Conservation (phyloP, 768 basidiomycete species). For the Russula foetens region DNA sequence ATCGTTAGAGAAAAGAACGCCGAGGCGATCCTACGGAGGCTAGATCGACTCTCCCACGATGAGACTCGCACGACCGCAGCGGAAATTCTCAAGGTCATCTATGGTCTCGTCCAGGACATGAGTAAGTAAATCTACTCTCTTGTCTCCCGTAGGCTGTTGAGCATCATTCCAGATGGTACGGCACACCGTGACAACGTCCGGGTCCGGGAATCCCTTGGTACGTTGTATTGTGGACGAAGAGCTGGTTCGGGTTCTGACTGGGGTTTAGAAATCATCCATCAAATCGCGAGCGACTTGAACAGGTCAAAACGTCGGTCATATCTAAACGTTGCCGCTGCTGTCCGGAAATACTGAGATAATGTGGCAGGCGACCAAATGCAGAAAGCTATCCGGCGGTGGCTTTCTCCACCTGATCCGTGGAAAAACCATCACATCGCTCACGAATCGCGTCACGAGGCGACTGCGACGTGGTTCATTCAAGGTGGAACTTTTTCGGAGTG, state of each 20-base stretch:
- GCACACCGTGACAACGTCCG: neutral
- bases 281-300: neutral
- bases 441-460: neutral
- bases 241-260: neutral
- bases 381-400: neutral
- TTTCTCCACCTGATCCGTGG: neutral
- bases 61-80: neutral
- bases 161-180: neutral
- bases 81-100: neutral
- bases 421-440: neutral
- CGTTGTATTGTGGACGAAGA: neutral
- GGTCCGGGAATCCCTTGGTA: neutral
- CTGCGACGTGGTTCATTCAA: neutral
- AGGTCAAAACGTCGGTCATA: neutral
- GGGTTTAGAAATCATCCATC: neutral
- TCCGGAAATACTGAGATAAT: neutral
- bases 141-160: neutral
- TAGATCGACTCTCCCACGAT: neutral
- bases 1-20: neutral
- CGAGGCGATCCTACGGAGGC: neutral
- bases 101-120: neutral
- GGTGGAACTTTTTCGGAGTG: neutral
- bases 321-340: too few relatives aligned
- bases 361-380: neutral
- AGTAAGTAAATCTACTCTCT: neutral